A percentile compares a stretch with the other conserved stretches of the same genome.
Evolutionary conservation across 2,329 filamentous ascomycete species (phyloP).

Genomic region (Didymellaceae sp.): DNA sequence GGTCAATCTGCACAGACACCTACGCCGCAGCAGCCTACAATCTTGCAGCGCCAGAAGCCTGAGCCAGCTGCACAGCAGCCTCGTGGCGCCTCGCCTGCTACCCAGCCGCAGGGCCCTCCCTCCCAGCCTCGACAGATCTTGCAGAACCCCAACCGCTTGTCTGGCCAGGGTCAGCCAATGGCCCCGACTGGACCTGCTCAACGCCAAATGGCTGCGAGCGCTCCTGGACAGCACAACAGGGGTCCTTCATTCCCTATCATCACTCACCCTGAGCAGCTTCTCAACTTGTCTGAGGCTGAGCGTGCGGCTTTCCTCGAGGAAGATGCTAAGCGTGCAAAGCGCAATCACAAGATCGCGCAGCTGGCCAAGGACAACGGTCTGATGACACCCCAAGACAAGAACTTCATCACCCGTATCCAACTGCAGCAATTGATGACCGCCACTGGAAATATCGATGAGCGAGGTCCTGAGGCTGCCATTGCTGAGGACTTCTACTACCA

Average conservation of each 20-base stretch:
- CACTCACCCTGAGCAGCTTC: conserved; percentile 74
- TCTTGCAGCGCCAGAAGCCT: conserved; percentile 45
- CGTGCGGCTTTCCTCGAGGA: conserved; percentile 83
- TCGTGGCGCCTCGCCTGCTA: conserved; percentile 35
- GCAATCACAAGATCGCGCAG: conserved; percentile 97
- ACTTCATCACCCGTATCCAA: conserved; percentile 97
- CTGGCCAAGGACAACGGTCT: conserved; percentile 93
- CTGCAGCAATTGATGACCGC: conserved; percentile 94
- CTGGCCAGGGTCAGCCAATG: conserved; percentile 52
- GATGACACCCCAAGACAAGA: conserved; percentile 99
- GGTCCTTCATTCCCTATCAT: conserved; percentile 62
- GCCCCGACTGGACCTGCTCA: conserved; percentile 36
- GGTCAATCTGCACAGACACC: conserved; percentile 40
- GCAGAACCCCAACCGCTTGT: conserved; percentile 75
- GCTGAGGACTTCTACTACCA: conserved; percentile 98
- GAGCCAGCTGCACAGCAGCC: conserved; percentile 34
- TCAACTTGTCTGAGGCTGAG: conserved; percentile 82
- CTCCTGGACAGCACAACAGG: conserved; percentile 46
- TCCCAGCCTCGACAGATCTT: conserved; percentile 72
- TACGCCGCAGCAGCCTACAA: conserved; percentile 41
- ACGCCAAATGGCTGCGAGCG: conserved; percentile 34
- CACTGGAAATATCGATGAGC: conserved; percentile 83
- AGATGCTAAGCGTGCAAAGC: conserved; percentile 92
- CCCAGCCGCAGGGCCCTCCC: conserved; percentile 51
- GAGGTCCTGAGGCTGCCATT: conserved; percentile 78